Percentiles rank a stretch among this genome's conserved stretches.
Evolutionary conservation across 129 eudicot species (phyloP).

Genomic region (Flaveria robusta): DNA sequence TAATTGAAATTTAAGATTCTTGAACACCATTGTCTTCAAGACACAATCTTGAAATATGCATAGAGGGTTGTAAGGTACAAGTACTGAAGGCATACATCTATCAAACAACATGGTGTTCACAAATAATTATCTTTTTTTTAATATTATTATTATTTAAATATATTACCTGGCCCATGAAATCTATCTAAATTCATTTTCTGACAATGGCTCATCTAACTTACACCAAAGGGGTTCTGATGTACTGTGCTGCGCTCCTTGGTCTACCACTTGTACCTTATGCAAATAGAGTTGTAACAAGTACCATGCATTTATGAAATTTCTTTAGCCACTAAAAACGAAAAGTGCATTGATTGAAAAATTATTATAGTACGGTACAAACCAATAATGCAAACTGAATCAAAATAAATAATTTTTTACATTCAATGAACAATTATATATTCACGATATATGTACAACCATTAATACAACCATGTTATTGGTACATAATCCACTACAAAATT

Average conservation of each 20-base stretch:
- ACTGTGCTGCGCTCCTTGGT: conserved; percentile 12
- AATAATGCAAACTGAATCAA: conserved; percentile 35
- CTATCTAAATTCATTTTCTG: conserved; percentile 44
- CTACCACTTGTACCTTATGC: conserved; percentile 35
- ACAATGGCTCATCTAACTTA: conserved; percentile 38
- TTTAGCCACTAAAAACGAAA: conserved; percentile 31
- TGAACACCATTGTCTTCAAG: conserved; percentile 23
- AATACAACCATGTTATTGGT: not conserved
- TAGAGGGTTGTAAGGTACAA: conserved; percentile 28
- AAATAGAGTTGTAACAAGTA: conserved; percentile 32
- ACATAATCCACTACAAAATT: too few species aligned
- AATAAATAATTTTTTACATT: not conserved
- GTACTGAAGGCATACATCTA: conserved; percentile 23
- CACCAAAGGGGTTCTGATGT: conserved; percentile 30
- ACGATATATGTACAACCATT: conserved; percentile 13
- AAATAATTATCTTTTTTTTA: conserved; percentile 20
- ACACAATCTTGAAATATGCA: conserved; percentile 11
- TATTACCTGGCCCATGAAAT: conserved; percentile 33
- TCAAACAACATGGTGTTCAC: conserved; percentile 27
- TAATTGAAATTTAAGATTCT: not conserved
- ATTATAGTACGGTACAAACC: conserved; percentile 33
- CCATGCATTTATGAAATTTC: conserved; percentile 27
- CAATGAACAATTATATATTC: conserved; percentile 26
- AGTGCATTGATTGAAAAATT: conserved; percentile 39
- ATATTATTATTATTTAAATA: not conserved